Conservation (phyloP, 306 rosid species). For the Alnus rubra region DNA sequence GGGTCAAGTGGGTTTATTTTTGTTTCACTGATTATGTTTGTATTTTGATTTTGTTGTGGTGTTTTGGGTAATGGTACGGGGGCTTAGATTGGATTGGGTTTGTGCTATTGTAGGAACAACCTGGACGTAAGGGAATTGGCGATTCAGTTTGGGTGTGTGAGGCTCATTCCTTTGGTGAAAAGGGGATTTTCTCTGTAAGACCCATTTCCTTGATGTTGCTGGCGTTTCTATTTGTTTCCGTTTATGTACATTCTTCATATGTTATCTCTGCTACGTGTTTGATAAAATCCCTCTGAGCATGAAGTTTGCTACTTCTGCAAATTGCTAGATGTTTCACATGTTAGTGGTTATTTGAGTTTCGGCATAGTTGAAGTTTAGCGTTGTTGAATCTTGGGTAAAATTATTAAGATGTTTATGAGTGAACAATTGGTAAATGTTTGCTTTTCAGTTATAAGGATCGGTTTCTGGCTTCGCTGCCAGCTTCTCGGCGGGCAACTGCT, state of each 20-base stretch:
- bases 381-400: not conserved
- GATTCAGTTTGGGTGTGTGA: conserved; percentile 83
- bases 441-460: conserved; percentile 66
- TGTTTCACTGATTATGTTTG: not conserved
- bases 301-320: not conserved
- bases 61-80: not conserved
- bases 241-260: not conserved
- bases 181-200: conserved; percentile 76
- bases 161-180: conserved; percentile 65
- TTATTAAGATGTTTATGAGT: not conserved
- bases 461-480: conserved; percentile 67
- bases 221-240: not conserved
- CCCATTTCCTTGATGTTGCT: not conserved
- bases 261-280: conserved; percentile 29
- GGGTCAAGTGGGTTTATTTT: conserved; percentile 63
- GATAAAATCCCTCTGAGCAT: conserved; percentile 36
- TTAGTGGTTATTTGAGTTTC: not conserved
- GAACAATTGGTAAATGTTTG: not conserved
- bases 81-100: conserved; percentile 2
- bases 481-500: conserved; percentile 72
- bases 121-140: conserved; percentile 86
- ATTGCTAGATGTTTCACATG: not conserved
- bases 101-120: conserved; percentile 52
- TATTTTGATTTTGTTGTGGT: not conserved
- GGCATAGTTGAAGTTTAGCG: not conserved